phyloP scores from a whole-genome alignment of 495 filamentous ascomycete genomes.

The Podospora fimiseda region DNA sequence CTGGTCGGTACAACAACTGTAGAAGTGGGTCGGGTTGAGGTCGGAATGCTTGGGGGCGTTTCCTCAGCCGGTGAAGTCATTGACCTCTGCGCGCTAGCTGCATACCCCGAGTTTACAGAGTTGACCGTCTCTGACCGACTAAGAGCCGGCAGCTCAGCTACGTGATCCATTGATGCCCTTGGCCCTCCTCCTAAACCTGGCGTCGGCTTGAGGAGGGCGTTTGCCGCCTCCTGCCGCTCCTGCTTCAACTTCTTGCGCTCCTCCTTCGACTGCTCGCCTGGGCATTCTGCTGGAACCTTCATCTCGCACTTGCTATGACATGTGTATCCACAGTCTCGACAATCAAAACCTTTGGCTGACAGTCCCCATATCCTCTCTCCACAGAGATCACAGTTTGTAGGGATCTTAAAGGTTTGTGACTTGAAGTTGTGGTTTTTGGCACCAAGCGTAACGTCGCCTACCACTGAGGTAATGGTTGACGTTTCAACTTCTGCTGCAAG shows the following conservation, averaged over 20 bases:
- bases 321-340: conserved; percentile 91
- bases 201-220: conserved; percentile 45
- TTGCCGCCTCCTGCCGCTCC: conserved; percentile 74
- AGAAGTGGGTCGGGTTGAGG: conserved; percentile 22
- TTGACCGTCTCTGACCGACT: conserved; percentile 87
- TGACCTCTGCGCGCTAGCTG: conserved; percentile 68
- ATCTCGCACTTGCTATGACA: conserved; percentile 99
- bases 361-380: conserved; percentile 95
- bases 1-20: conserved; percentile 20
- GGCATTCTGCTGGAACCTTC: conserved; percentile 94
- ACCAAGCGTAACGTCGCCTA: conserved; percentile 86
- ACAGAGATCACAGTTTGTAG: conserved; percentile 95
- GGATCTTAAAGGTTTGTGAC: conserved; percentile 95
- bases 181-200: no score
- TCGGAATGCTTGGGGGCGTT: conserved; percentile 30
- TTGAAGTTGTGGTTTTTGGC: conserved; percentile 95
- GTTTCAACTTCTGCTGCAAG: conserved; percentile 89
- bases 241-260: conserved; percentile 87
- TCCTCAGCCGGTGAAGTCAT: conserved; percentile 53
- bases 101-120: conserved; percentile 83
- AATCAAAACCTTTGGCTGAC: conserved; percentile 91
- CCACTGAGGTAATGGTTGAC: conserved; percentile 73
- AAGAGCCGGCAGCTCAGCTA: conserved; percentile 51
- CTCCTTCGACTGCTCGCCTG: conserved; percentile 87
- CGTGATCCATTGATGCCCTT: conserved; percentile 28